Base-by-base conservation (phyloP, 2,329 filamentous ascomycete species). In the Diaporthe vexans region DNA sequence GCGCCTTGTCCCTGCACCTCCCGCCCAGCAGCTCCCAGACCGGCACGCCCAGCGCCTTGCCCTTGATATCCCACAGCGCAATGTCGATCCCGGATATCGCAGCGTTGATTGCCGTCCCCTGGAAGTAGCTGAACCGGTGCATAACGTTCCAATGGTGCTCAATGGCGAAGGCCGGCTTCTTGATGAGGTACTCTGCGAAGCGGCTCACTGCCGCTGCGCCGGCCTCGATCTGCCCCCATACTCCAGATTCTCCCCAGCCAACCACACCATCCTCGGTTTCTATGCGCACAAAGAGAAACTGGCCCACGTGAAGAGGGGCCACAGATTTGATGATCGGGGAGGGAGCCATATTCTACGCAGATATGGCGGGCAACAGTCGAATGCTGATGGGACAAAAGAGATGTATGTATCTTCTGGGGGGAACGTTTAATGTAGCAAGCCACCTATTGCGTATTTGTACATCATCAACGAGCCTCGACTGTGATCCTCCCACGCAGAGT, bases 71-170 rank as follows among this genome's bases (percentile, higher is more conserved):
- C 58, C 58, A 61, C 13, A 61, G 58, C 3, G 58, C n/a, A 29
- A 61, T 61, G 24, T 61, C 58, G 37, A 46, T 61, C 7, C 58
- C 58, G 4, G 58, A 61, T 46, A 61, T 61, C 5, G 58, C 58
- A 13, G 58, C 58, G 17, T 61, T 61, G 37, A 61, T 61, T 4
- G 58, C 58, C 24, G 58, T 29, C 21, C 58, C 58, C n/a, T 61
- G 58, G 24, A 63, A 63, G 40, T 63, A 63, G 7, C 40, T 63
- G 59, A 63, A 63, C 1, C 59, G 59, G 40, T 63, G 59, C 59
- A 48, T 48, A n/a, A 33, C 24, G 26, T 29, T 63, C 59, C 59
- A 48, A 19, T 48, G 59, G 4, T 63, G 37, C 24, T 33, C 40
- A 4, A 46, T 63, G 37, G 29, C 40, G 17, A 63, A 63, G 9